phyloP scores from a whole-genome alignment of 73 alveolate genomes.

The Uronychia binucleata region DNA sequence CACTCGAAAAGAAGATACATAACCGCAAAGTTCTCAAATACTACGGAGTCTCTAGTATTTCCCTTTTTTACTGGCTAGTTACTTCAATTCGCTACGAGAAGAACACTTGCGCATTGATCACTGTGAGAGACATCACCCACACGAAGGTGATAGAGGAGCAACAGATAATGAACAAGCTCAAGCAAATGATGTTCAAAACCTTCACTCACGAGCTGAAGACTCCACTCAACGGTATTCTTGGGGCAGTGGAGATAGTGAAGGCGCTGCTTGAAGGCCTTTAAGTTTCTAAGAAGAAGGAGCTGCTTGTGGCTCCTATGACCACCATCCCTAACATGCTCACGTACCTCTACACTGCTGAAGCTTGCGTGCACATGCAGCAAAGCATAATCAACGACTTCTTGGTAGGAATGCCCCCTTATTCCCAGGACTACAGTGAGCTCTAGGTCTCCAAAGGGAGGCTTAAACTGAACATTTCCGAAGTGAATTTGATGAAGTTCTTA shows the following conservation, averaged over 20 bases:
- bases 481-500: background rate
- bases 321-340: background rate
- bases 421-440: background rate
- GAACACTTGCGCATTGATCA: background rate
- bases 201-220: conserved; percentile 3
- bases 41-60: background rate
- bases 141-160: background rate
- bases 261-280: background rate
- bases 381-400: background rate
- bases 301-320: background rate
- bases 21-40: background rate
- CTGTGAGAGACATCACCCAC: background rate
- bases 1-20: background rate
- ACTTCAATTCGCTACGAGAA: background rate
- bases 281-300: background rate
- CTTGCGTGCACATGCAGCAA: background rate
- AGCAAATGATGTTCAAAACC: background rate
- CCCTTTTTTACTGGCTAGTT: background rate
- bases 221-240: conserved; percentile 4
- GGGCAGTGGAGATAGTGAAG: background rate
- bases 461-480: background rate
- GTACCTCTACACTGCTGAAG: background rate
- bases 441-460: background rate
- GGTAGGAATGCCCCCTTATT: background rate
- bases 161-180: background rate